These are phyloP conservation scores for Sporobolomyces phaffii DNA, from an alignment of 768 basidiomycete genomes.

Conservation along the genomic window DNA sequence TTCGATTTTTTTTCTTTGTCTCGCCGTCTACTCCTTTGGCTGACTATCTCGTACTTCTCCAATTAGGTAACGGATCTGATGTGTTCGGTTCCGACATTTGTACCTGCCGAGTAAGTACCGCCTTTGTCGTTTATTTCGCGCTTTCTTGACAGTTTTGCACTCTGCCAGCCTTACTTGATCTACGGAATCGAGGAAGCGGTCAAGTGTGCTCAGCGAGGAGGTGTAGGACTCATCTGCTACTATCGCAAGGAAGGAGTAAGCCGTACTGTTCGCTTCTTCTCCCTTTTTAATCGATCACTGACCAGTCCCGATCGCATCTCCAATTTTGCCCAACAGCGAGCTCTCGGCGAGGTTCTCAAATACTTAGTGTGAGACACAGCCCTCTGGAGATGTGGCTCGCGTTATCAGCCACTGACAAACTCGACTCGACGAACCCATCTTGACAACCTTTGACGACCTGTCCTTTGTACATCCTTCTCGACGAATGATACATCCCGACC, in stretches of 20 bases:
- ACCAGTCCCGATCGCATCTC: too few species aligned
- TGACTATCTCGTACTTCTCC: slow-evolving; percentile 41
- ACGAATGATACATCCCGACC: too few species aligned
- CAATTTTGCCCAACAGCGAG: slow-evolving; percentile 61
- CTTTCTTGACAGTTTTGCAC: slow-evolving; percentile 30
- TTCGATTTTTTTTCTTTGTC: slow-evolving; percentile 38
- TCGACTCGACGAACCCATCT: too few species aligned
- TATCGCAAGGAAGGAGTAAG: slow-evolving; percentile 53
- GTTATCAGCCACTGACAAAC: too few species aligned
- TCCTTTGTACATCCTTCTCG: too few species aligned
- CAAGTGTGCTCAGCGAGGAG: slow-evolving; percentile 70
- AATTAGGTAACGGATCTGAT: slow-evolving; percentile 69
- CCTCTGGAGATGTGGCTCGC: too few species aligned
- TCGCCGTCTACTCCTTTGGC: slow-evolving; percentile 31
- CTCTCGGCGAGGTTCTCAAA: slow-evolving; percentile 64
- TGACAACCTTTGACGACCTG: too few species aligned
- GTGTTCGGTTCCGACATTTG: slow-evolving; percentile 68
- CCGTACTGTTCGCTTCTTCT: too few species aligned
- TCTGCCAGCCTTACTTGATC: slow-evolving; percentile 79
- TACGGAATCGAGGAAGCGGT: slow-evolving; percentile 93
- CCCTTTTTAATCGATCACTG: too few species aligned
- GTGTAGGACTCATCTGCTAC: slow-evolving; percentile 88
- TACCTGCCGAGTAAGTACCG: slow-evolving; percentile 38
- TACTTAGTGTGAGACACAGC: too few species aligned
- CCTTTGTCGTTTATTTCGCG: slow-evolving; percentile 19